Percentiles rank a stretch among this genome's conserved stretches.
phyloP scores from a whole-genome alignment of 371 early-diverging fungal species.

The Massospora cicadina region DNA sequence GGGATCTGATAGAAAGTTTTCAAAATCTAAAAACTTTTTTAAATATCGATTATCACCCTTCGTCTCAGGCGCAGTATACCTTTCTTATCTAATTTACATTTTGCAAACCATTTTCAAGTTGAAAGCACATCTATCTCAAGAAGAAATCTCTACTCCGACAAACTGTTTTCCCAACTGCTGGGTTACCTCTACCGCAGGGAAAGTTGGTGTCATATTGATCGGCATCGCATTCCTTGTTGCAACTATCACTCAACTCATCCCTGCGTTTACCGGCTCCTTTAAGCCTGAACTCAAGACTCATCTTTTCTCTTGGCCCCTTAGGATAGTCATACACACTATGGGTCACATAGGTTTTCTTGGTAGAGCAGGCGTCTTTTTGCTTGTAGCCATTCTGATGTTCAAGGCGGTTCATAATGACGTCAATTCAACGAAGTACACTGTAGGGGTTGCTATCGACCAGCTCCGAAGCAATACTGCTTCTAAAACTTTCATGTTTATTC shows the following conservation, averaged over 20 bases:
- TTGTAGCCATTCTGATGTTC: slow-evolving; percentile 7
- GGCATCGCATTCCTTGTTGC: slow-evolving; percentile 8
- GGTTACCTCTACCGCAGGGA: neutral
- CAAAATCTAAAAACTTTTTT: slow-evolving; percentile 1
- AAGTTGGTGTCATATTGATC: neutral
- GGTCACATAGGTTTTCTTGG: slow-evolving; percentile 7
- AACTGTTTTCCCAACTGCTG: slow-evolving; percentile 8
- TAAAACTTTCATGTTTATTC: slow-evolving; percentile 3
- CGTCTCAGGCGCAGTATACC: slow-evolving; percentile 4
- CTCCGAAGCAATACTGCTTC: neutral
- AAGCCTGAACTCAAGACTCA: slow-evolving; percentile 1
- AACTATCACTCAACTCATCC: slow-evolving; percentile 6
- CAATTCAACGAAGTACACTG: neutral
- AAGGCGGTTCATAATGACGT: slow-evolving; percentile 3
- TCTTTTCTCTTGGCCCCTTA: neutral
- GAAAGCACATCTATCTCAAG: neutral
- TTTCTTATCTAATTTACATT: slow-evolving; percentile 3
- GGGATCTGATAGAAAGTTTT: neutral
- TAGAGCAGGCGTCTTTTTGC: slow-evolving; percentile 3
- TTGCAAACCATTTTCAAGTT: neutral
- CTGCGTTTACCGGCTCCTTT: neutral
- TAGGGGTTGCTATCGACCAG: slow-evolving; percentile 1
- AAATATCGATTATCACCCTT: slow-evolving; percentile 8
- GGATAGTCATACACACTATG: neutral
- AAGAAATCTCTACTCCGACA: slow-evolving; percentile 1